These are phyloP conservation scores for Suhomyces sp. DNA, from an alignment of 805 yeast genomes.

Conservation along the genomic window DNA sequence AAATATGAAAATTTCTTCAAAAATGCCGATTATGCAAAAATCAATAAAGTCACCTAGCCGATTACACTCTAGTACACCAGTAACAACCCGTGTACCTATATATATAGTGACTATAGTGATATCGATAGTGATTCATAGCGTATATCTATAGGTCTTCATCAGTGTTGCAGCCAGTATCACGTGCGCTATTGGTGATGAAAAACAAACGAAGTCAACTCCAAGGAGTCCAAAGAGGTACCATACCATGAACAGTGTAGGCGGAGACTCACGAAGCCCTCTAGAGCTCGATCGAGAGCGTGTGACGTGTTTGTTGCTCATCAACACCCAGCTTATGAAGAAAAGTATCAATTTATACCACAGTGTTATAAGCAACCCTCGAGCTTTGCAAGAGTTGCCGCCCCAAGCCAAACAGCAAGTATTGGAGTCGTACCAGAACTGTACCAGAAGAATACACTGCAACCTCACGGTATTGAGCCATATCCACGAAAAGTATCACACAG, in stretches of 20 bases:
- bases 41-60: not conserved
- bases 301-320: slow-evolving; percentile 39
- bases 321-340: slow-evolving; percentile 41
- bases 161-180: not conserved
- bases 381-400: slow-evolving; percentile 29
- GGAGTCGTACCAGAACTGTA: slow-evolving; percentile 40
- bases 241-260: slow-evolving; percentile 5
- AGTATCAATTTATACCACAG: slow-evolving; percentile 35
- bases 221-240: not conserved
- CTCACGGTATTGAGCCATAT: slow-evolving; percentile 37
- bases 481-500: slow-evolving; percentile 37
- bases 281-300: slow-evolving; percentile 40
- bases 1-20: not conserved
- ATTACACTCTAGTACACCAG: not conserved
- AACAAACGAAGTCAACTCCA: not conserved
- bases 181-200: not conserved
- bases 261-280: slow-evolving; percentile 9
- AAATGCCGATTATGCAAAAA: not conserved
- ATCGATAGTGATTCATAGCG: too few relatives aligned
- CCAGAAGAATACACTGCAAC: slow-evolving; percentile 41
- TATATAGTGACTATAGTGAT: not conserved
- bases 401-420: slow-evolving; percentile 29
- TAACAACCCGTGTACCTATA: not conserved
- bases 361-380: slow-evolving; percentile 33
- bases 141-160: not conserved